Conservation (phyloP, 495 filamentous ascomycete genomes). For the Penicillium malachiteum region DNA sequence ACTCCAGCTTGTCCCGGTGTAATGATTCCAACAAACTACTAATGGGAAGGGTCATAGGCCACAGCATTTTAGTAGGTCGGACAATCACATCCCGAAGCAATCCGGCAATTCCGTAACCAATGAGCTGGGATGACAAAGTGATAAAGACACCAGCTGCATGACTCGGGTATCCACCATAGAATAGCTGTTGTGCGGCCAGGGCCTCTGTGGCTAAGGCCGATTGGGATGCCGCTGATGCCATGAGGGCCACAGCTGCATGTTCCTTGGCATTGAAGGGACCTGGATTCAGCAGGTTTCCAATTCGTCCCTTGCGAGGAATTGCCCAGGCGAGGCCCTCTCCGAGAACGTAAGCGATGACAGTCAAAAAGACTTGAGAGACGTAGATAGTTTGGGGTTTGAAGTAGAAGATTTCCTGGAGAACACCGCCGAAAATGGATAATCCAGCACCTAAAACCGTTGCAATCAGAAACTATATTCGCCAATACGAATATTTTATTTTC, state of each 20-base stretch:
- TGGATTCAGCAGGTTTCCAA: conserved; percentile 38
- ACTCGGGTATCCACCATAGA: conserved; percentile 39
- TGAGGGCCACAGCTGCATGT: conserved; percentile 43
- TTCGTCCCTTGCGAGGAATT: conserved; percentile 32
- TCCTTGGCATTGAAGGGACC: conserved; percentile 44
- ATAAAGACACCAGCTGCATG: conserved; percentile 37
- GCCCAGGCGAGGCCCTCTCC: conserved; percentile 30
- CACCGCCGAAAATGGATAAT: conserved; percentile 32
- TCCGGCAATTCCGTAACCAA: conserved; percentile 41
- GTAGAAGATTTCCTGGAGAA: conserved; percentile 38
- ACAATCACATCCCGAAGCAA: conserved; percentile 15
- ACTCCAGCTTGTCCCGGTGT: conserved; percentile 11
- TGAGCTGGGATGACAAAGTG: conserved; percentile 42
- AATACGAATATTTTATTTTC: too few species aligned
- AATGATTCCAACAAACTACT: conserved; percentile 14
- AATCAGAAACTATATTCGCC: background rate
- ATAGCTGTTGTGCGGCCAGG: conserved; percentile 45
- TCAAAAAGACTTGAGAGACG: conserved; percentile 44
- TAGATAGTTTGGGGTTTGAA: conserved; percentile 47
- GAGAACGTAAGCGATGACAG: conserved; percentile 38
- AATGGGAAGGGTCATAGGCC: conserved; percentile 16
- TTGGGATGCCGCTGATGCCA: conserved; percentile 40
- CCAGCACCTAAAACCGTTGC: conserved; percentile 20
- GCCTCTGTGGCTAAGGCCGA: conserved; percentile 31
- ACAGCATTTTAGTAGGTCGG: conserved; percentile 21